These are phyloP conservation scores for Pleodorina starrii DNA, from an alignment of 139 green algal genomes.

Conservation along the genomic window DNA sequence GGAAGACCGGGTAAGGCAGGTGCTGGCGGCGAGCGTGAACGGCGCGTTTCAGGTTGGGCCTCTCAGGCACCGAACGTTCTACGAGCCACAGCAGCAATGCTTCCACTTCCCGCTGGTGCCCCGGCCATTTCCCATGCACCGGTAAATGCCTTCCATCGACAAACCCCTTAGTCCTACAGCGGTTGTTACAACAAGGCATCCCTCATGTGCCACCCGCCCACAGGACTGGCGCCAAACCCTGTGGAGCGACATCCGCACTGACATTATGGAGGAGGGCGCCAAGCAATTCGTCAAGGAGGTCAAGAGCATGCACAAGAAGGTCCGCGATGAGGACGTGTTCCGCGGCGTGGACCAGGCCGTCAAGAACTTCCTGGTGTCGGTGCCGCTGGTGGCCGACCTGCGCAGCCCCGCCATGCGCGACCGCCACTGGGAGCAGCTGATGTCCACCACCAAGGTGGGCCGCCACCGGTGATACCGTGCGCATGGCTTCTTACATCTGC, in stretches of 20 bases:
- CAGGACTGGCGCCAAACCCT: conserved; percentile 79
- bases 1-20: too few relatives aligned
- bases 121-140: too few relatives aligned
- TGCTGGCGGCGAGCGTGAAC: too few relatives aligned
- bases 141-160: too few relatives aligned
- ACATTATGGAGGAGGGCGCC: conserved; percentile 88
- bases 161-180: too few relatives aligned
- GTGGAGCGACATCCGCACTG: conserved; percentile 85
- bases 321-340: conserved; percentile 83
- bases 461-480: too few relatives aligned
- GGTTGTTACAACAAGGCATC: too few relatives aligned
- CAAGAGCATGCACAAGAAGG: conserved; percentile 73
- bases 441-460: conserved; percentile 78
- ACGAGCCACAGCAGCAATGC: too few relatives aligned
- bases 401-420: conserved; percentile 83
- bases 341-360: conserved; percentile 77
- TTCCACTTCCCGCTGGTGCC: too few relatives aligned
- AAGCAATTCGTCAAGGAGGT: conserved; percentile 92
- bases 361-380: conserved; percentile 87
- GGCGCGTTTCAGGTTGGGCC: too few relatives aligned
- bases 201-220: neutral
- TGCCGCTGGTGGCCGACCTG: conserved; percentile 87
- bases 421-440: conserved; percentile 87
- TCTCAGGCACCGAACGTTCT: too few relatives aligned
- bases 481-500: too few relatives aligned